A percentile compares a stretch with the other conserved stretches of the same genome.
Conservation (phyloP, 768 basidiomycete species). For the Strobilomyces echinocephalus region DNA sequence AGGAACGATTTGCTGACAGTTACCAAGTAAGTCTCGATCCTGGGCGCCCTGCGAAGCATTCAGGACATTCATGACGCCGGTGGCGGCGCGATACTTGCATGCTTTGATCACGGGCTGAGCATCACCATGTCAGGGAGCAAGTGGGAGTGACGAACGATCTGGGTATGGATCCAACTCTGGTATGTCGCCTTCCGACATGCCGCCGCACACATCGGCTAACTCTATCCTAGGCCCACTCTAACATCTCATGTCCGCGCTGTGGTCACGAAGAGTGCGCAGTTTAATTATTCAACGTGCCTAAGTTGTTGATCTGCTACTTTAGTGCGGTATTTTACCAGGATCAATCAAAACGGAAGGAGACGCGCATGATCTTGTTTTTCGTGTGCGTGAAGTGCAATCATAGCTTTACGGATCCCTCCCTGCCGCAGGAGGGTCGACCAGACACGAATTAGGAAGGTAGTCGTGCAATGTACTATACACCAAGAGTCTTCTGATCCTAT, state of each 20-base stretch:
- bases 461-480: background rate
- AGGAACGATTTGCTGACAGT: constrained; percentile 89
- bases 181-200: constrained; percentile 28
- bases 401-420: constrained; percentile 65
- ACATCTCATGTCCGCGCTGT: constrained; percentile 67
- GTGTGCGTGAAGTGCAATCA: constrained; percentile 82
- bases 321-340: constrained; percentile 96
- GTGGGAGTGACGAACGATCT: constrained; percentile 87
- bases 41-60: background rate
- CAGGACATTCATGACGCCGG: constrained; percentile 2
- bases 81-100: constrained; percentile 8
- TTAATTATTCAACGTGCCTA: background rate
- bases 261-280: constrained; percentile 26
- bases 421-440: constrained; percentile 42
- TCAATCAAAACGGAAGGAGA: constrained; percentile 94
- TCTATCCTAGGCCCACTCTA: constrained; percentile 66
- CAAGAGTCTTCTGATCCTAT: constrained; percentile 1
- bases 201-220: background rate
- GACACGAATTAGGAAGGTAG: constrained; percentile 23
- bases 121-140: constrained; percentile 63
- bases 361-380: constrained; percentile 90
- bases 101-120: background rate
- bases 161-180: constrained; percentile 85
- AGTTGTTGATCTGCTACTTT: constrained; percentile 9
- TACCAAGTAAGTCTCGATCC: constrained; percentile 64